A percentile compares a stretch with the other conserved stretches of the same genome.
phyloP scores from a whole-genome alignment of 768 basidiomycete genomes.

The Xerocomellus amylosporus region DNA sequence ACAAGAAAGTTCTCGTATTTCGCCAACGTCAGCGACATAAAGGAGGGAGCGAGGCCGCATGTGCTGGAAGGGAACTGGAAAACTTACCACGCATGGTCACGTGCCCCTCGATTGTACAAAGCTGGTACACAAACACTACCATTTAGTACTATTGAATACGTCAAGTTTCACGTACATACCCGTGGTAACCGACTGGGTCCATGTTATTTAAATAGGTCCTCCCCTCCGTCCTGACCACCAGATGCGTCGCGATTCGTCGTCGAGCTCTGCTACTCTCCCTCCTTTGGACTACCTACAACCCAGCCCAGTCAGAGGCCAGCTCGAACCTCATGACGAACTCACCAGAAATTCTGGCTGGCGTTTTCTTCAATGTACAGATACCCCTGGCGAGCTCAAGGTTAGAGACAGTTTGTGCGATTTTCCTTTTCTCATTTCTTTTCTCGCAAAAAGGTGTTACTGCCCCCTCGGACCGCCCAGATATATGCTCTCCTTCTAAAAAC shows the following conservation, averaged over 20 bases:
- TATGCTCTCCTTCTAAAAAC: conserved; percentile 65
- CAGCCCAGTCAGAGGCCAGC: conserved; percentile 71
- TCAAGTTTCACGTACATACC: too few species aligned
- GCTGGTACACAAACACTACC: too few species aligned
- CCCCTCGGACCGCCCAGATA: conserved; percentile 61
- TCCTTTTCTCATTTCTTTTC: conserved; percentile 3
- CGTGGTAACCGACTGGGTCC: background rate
- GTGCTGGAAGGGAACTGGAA: background rate
- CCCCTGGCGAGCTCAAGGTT: conserved; percentile 72
- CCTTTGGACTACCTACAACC: conserved; percentile 55
- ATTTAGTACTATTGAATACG: too few species aligned
- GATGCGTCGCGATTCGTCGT: conserved; percentile 27
- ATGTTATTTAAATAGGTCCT: conserved; percentile 5
- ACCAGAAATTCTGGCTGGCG: conserved; percentile 59
- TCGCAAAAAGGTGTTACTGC: conserved; percentile 57
- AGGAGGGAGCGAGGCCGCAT: background rate
- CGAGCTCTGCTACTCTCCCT: conserved; percentile 23
- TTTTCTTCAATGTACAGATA: conserved; percentile 74
- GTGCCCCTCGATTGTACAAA: background rate
- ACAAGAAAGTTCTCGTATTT: conserved; percentile 83
- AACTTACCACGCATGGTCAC: conserved; percentile 9
- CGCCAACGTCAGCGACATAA: conserved; percentile 61
- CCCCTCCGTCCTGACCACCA: conserved; percentile 4
- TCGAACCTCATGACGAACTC: conserved; percentile 59
- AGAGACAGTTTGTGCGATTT: conserved; percentile 2